phyloP scores from a whole-genome alignment of 257 asterid species.

The Solanum lycopersicoides region DNA sequence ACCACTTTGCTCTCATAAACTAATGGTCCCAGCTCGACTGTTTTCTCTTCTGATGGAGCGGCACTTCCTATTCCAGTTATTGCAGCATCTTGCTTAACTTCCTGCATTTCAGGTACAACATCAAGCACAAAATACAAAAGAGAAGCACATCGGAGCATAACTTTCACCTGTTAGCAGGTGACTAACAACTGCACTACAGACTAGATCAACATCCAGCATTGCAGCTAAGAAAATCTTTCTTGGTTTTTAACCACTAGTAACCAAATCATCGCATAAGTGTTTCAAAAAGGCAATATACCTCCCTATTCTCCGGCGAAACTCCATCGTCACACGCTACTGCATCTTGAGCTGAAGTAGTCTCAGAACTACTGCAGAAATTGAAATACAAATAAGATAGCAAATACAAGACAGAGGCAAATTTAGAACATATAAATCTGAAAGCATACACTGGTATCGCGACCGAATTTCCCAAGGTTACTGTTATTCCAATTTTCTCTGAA shows the following conservation, averaged over 20 bases:
- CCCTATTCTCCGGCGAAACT: slow-evolving; percentile 22
- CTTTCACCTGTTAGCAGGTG: background rate
- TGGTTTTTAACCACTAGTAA: background rate
- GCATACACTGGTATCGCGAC: slow-evolving; percentile 36
- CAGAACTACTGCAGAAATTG: slow-evolving; percentile 36
- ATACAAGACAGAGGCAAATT: slow-evolving; percentile 1
- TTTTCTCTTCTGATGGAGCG: slow-evolving; percentile 46
- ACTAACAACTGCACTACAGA: background rate
- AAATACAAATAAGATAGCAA: background rate
- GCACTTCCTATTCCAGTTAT: slow-evolving; percentile 28
- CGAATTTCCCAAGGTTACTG: slow-evolving; percentile 17
- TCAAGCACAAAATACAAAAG: background rate
- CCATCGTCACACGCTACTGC: slow-evolving; percentile 23
- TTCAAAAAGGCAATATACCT: slow-evolving; percentile 33
- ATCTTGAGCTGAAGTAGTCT: slow-evolving; percentile 31
- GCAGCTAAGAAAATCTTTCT: background rate
- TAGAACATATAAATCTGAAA: background rate
- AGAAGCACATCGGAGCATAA: background rate
- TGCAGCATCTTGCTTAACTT: slow-evolving; percentile 28
- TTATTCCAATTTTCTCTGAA: slow-evolving; percentile 22
- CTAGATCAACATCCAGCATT: background rate
- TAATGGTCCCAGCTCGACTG: slow-evolving; percentile 38
- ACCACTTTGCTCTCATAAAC: slow-evolving; percentile 86
- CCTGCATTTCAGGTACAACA: slow-evolving; percentile 28
- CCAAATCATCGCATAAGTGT: background rate